Base-by-base conservation (phyloP, 345 rosid species). In the Salix caprea region DNA sequence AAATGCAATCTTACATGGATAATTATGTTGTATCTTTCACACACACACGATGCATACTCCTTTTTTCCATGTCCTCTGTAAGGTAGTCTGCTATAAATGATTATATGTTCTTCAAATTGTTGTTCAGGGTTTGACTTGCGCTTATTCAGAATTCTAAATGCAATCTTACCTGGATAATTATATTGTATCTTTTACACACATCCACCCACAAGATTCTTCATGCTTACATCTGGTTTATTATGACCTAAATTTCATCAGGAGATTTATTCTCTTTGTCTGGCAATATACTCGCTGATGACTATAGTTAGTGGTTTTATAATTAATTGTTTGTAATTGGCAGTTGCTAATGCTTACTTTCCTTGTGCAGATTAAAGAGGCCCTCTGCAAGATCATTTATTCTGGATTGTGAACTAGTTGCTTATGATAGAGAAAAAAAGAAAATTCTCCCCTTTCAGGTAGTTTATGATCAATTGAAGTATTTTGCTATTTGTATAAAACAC, bases 391-490 rank as follows among this genome's bases (percentile, higher is more conserved):
- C 98, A 60, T 96, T 96, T 82, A 89, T 93, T 85, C 75, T 93
- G 87, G 99, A 96, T 72, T 91, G 98, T 68, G 99, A 93, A 82
- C 81, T 96, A 83, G 98, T 93, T 86, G 99, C 92, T 83, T 92
- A 85, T 69, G 96, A 93, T 77, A 85, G 91, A 72, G 97, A 82
- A 74, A 89, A 89, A 73, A 80, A 83, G 73, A 93, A 87, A 82
- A 96, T 96, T 80, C 87, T 96, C 42, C 94, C 98, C 70, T 96
- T 93, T 82, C 98, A 93, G 99, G 99, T 96, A 85, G 79, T 37
- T 7, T 73, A 34, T 74, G 68, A 74, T 26, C 5, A 52, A 23
- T 28, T 14, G 21, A 69, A 40, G 46, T 13, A 65, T 58, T 21
- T 42, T 70, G 16, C 10, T 36, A 36, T 19, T 67, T 67, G 54